Evolutionary conservation across 1,139 yeast genomes (phyloP), one percentile per base, ranked within the genome.

Genomic region (Candida sp.): DNA sequence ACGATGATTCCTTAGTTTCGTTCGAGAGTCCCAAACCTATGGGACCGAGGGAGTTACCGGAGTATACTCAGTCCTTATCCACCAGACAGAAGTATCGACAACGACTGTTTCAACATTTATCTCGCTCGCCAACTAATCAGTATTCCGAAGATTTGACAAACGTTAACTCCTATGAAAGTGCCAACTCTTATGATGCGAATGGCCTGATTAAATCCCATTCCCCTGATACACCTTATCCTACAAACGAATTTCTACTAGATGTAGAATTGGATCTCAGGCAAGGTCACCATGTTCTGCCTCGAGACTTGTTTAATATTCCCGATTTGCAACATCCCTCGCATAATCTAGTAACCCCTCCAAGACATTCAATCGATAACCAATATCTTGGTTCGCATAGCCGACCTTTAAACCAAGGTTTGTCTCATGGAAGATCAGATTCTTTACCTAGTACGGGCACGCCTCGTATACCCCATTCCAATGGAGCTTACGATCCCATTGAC

Each of bases 31-130:
- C 75, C 5, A 63, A 60, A 42, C 77, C 74, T 3, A 70, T 61
- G 63, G 78, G 78, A 0, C 77, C 78, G 1, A 66, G 63, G 48
- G 68, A 63, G 43, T 54, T 73, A 19, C 70, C 73, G 8, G 73
- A 66, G 7, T 69, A 68, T 41, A 64, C 58, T 30, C 35, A 41
- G 11, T 29, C 36, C 22, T 35, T 30, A 32, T 32, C 38, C 5
- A 30, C 32, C 23, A 11, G 39, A 29, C 35, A 36, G 22, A 32
- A 40, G 21, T 32, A 21, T 27, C 39, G 35, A 12, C 45, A 47
- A 38, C 35, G 50, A 21, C 35, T 33, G 19, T 51, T 38, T 36
- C 54, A 51, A 22, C 51, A 51, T 33, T 38, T 51, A 27, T 49
- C 54, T 5, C 32, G 48, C 12, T 38, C 50, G 5, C 44, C 42